phyloP scores from a whole-genome alignment of 306 rosid genomes.

The Psophocarpus tetragonolobus region DNA sequence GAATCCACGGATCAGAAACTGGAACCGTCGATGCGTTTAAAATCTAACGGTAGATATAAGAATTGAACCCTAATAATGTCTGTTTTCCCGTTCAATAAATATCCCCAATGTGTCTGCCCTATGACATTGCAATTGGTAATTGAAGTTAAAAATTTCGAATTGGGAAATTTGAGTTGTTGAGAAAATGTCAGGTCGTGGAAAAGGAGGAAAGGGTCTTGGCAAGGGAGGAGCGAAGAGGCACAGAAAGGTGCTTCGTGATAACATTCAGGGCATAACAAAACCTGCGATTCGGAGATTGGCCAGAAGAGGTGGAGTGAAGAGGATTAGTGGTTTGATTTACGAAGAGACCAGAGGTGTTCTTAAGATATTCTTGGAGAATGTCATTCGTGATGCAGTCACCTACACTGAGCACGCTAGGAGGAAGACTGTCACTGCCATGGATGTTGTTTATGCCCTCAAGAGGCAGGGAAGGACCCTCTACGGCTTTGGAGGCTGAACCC shows the following conservation, averaged over 20 bases:
- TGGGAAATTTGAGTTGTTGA: too few relatives aligned
- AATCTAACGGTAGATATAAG: not conserved
- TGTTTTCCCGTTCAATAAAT: conserved; percentile 9
- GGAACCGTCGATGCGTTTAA: not conserved
- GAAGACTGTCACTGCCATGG: not conserved
- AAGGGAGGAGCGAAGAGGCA: conserved; percentile 51
- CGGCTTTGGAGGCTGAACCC: conserved; percentile 15
- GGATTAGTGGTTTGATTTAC: conserved; percentile 44
- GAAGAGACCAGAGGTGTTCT: conserved; percentile 39
- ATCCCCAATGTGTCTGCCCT: not conserved
- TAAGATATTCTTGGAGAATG: conserved; percentile 40
- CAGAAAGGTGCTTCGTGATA: conserved; percentile 35
- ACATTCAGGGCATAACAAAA: conserved; percentile 26
- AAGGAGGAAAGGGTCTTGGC: conserved; percentile 41
- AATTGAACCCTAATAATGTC: not conserved
- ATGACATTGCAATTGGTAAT: not conserved
- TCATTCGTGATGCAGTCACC: conserved; percentile 38
- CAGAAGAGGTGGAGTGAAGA: conserved; percentile 39
- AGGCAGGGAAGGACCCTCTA: conserved; percentile 5
- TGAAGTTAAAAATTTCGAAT: too few relatives aligned
- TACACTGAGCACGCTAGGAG: not conserved
- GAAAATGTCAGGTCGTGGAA: conserved; percentile 39
- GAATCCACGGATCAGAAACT: not conserved
- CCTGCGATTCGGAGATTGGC: conserved; percentile 40
- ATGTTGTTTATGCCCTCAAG: not conserved